Evolutionary conservation across 1,284 basidiomycete species (phyloP).

Genomic region (Cryptococcus sp.): DNA sequence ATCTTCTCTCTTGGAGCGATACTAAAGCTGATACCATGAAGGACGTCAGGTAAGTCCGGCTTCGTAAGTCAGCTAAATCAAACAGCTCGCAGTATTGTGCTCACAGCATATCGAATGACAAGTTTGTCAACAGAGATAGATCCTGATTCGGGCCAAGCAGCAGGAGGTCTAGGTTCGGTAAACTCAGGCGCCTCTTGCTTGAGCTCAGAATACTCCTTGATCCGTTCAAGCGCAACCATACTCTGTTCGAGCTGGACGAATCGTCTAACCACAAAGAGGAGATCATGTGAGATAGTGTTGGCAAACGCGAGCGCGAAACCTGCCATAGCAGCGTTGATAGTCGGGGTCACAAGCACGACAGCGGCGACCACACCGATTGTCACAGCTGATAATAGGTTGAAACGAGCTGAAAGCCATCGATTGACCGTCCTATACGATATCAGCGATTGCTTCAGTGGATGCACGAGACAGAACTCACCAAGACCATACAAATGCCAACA

Average conservation of each 20-base stretch:
- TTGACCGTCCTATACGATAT: conserved; percentile 31
- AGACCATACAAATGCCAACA: conserved; percentile 75
- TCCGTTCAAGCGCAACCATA: conserved; percentile 88
- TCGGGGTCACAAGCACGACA: conserved; percentile 63
- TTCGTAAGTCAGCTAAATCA: not conserved
- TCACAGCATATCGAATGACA: conserved; percentile 78
- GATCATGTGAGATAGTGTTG: conserved; percentile 65
- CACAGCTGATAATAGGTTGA: conserved; percentile 70
- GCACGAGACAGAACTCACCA: conserved; percentile 58
- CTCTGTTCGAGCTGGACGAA: conserved; percentile 85
- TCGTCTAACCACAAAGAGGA: conserved; percentile 57
- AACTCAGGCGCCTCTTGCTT: conserved; percentile 71
- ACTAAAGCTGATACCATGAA: conserved; percentile 75
- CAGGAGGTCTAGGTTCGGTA: conserved; percentile 74
- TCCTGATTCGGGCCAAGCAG: conserved; percentile 74
- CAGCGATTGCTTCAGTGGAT: not conserved
- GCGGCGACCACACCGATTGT: conserved; percentile 69
- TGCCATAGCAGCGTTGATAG: conserved; percentile 69
- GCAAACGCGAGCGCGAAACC: conserved; percentile 80
- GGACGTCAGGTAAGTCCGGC: conserved; percentile 69
- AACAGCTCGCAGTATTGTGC: conserved; percentile 33
- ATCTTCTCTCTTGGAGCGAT: conserved; percentile 65
- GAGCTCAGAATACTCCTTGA: conserved; percentile 71
- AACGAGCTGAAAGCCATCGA: conserved; percentile 54
- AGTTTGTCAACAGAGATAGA: conserved; percentile 72